These are phyloP conservation scores for Plantago ovata DNA, from an alignment of 257 asterid genomes.

Conservation along the genomic window DNA sequence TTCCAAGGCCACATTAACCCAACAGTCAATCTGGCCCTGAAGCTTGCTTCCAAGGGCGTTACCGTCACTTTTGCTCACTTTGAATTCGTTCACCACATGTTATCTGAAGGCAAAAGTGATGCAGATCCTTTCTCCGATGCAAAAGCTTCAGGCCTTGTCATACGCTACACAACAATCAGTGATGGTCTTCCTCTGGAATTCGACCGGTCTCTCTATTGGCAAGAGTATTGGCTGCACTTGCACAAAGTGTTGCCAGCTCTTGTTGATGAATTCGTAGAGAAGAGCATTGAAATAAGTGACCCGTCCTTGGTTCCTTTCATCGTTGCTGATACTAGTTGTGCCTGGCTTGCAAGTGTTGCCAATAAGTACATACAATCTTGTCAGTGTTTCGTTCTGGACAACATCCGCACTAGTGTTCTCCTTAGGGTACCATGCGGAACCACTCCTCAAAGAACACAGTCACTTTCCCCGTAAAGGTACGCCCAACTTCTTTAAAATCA, in stretches of 20 bases:
- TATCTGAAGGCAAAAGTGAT: conserved; percentile 23
- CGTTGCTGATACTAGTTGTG: no score
- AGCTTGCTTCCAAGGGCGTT: conserved; percentile 22
- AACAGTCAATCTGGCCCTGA: conserved; percentile 36
- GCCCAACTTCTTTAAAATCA: no score
- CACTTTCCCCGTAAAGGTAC: conserved; percentile 29
- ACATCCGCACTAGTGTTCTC: conserved; percentile 42
- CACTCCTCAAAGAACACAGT: conserved; percentile 23
- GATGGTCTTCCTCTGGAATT: conserved; percentile 42
- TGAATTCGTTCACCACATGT: conserved; percentile 32
- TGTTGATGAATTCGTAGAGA: conserved; percentile 39
- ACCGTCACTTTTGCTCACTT: conserved; percentile 33
- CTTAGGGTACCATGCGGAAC: conserved; percentile 25
- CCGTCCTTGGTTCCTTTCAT: conserved; percentile 23
- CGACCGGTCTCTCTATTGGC: conserved; percentile 22
- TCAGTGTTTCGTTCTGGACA: conserved; percentile 48
- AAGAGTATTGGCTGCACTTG: conserved; percentile 21
- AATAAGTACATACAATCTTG: conserved; percentile 29
- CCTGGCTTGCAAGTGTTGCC: conserved; percentile 41
- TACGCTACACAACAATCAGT: conserved; percentile 34
- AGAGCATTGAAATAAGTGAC: conserved; percentile 20
- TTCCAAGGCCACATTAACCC: conserved; percentile 52
- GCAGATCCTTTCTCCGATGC: conserved; percentile 26
- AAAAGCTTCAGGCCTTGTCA: conserved; percentile 39
- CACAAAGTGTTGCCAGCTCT: conserved; percentile 23